Conservation (phyloP, 108 stramenopile genomes). For the Parietichytrium sp. region DNA sequence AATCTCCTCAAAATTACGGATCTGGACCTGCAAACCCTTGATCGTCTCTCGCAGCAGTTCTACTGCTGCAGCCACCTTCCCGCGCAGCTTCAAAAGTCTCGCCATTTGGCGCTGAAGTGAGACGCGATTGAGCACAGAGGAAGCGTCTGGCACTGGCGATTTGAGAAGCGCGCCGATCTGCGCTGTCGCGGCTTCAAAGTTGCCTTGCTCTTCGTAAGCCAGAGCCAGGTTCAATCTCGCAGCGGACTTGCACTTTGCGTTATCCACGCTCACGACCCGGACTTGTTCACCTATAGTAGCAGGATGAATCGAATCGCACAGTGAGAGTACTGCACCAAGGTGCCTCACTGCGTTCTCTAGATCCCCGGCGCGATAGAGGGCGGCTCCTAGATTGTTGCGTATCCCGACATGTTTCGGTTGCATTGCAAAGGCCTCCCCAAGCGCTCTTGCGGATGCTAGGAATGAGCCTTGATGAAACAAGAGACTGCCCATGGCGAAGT, state of each 20-base stretch:
- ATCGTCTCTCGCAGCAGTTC: neutral
- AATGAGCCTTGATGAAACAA: neutral
- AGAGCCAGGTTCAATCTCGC: neutral
- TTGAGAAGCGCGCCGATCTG: constrained; percentile 8
- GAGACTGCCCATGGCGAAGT: constrained; percentile 1
- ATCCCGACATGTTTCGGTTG: neutral
- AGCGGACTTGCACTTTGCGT: neutral
- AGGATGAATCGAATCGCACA: too few relatives aligned
- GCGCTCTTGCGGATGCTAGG: neutral
- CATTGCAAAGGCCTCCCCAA: neutral
- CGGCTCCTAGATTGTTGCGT: constrained; percentile 5
- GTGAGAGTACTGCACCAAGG: neutral
- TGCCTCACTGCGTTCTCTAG: neutral
- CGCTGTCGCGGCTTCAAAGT: neutral
- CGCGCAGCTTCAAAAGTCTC: neutral
- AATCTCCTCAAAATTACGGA: neutral
- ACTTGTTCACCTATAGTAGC: too few relatives aligned
- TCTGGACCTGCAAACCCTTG: neutral
- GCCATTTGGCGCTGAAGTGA: neutral
- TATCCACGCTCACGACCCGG: neutral
- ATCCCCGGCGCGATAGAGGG: neutral
- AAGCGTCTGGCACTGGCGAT: neutral
- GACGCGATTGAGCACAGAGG: neutral
- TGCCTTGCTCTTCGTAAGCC: neutral
- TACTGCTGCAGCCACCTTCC: neutral